Base-by-base conservation (phyloP, 2,329 filamentous ascomycete species). In the Aspergillus vadensis region DNA sequence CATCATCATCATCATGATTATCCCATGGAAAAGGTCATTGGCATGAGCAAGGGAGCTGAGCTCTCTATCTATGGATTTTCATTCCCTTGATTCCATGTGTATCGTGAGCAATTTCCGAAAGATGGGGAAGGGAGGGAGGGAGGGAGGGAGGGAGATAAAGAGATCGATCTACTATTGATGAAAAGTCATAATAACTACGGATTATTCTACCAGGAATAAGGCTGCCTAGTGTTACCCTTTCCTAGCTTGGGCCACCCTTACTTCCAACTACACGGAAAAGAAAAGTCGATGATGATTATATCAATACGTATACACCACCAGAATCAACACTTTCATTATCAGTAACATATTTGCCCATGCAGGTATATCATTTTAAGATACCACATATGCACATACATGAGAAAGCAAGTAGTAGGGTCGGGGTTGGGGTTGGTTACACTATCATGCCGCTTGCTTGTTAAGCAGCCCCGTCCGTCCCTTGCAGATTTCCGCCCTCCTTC, bases 21-120 rank as follows among this genome's bases (percentile, higher is more conserved):
- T 36, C 32, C 32, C 32, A 36, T n/a, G 17, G n/a, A 21, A 17
- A 12, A 52, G 9, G 12, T 32, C 38, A 32, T 25, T 55, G 39
- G 52, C 39, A 55, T 55, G 39, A 55, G 52, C 38, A 55, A 44
- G 52, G 52, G 52, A 43, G 32, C 10, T 27, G 7, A 2, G 2
- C 25, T 27, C 25, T 27, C 25, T 15, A 43, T 39, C 36, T 21
- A 14, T 15, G 15, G 15, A 17, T 54, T 23, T 5, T 25, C 23
- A 8, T 49, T 49, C 44, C 44, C 23, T 30, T 49, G 44, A 49
- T 17, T 49, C 44, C 21, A 49, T 14, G 15, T 8, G 19, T 21
- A 44, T 23, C 41, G 39, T 43, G 39, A 43, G n/a, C 39, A 43
- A 44, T 23, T 36, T 36, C 12, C 32, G 32, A 15, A 14, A 36